Base-by-base conservation (phyloP, 805 yeast genomes). In the Pichia rugopelliculosa region DNA sequence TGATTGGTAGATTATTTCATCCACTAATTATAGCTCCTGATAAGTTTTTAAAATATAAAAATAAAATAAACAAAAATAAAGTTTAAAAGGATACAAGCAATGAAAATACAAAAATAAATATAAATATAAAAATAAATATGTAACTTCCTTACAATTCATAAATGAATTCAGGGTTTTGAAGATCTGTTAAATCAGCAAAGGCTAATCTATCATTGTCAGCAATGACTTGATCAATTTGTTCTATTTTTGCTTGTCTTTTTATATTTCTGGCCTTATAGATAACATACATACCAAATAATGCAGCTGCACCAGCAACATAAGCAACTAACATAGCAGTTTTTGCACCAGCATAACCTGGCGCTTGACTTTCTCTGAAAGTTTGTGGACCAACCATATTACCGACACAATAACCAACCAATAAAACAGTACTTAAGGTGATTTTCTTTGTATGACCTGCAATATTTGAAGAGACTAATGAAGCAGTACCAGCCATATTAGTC, bases 371-470 rank as follows among this genome's bases (percentile, higher is more conserved):
- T 52, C 76, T 72, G 62, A 81, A 80, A 55, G 79, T 64, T 55
- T 80, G 84, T 3, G 88, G 86, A 0, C 85, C 87, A 42, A 79
- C 68, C 50, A 84, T 64, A 54, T 81, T 74, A 8, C 82, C 78
- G 22, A 79, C 61, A 11, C 80, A 77, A 56, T 78, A 79, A n/a
- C 74, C 76, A 45, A 79, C 67, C 22, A 41, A 36, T 15, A 46
- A 44, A 13, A 54, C 48, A 23, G 57, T 55, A 10, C 61, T 65
- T 21, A 33, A 22, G n/a, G 47, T 43, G 13, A 53, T 67, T 56
- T 82, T 79, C 60, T 84, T 84, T 10, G 87, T 81, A 49, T 76
- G 75, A 6, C 90, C 90, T 1, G 86, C 77, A 24, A 79, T 71
- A 59, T 83, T 58, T 13, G 57, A 52, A 7, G 59, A 46, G 43